phyloP scores from a whole-genome alignment of 140 eudicot genomes.

The Cichorium intybus region DNA sequence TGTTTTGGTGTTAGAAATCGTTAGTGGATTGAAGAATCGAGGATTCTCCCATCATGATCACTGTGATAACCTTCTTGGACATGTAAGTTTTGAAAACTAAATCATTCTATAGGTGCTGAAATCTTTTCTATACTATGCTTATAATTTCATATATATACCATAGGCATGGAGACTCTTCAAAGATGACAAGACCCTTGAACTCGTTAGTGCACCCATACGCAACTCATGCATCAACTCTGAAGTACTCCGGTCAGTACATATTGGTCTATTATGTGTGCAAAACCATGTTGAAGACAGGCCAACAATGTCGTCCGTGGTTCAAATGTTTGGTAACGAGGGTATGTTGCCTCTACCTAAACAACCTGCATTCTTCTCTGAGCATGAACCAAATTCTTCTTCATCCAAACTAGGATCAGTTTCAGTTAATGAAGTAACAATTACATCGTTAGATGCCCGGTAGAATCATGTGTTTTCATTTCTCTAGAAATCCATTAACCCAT shows the following conservation, averaged over 20 bases:
- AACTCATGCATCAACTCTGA: conserved; percentile 14
- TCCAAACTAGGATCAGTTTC: neutral
- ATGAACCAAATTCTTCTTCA: conserved; percentile 12
- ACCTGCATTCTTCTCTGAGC: conserved; percentile 29
- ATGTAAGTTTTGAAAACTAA: conserved; percentile 16
- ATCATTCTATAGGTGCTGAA: neutral
- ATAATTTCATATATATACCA: neutral
- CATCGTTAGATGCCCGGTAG: neutral
- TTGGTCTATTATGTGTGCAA: conserved; percentile 33
- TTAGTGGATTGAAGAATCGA: conserved; percentile 32
- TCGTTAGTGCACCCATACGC: conserved; percentile 17
- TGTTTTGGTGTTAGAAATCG: conserved; percentile 29
- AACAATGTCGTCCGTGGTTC: conserved; percentile 28
- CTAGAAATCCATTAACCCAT: neutral
- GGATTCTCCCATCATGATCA: conserved; percentile 31
- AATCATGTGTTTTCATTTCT: neutral
- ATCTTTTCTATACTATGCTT: neutral
- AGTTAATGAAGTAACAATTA: neutral
- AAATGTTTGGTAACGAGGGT: conserved; percentile 28
- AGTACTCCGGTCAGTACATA: conserved; percentile 16
- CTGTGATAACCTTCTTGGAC: conserved; percentile 28
- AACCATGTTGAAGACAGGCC: conserved; percentile 35
- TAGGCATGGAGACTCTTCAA: conserved; percentile 32
- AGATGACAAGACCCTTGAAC: conserved; percentile 25
- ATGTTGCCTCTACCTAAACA: conserved; percentile 29